Percentiles rank a stretch among this genome's conserved stretches.
phyloP scores from a whole-genome alignment of 805 yeast species.

The Saccharomycopsis synnaedendra region DNA sequence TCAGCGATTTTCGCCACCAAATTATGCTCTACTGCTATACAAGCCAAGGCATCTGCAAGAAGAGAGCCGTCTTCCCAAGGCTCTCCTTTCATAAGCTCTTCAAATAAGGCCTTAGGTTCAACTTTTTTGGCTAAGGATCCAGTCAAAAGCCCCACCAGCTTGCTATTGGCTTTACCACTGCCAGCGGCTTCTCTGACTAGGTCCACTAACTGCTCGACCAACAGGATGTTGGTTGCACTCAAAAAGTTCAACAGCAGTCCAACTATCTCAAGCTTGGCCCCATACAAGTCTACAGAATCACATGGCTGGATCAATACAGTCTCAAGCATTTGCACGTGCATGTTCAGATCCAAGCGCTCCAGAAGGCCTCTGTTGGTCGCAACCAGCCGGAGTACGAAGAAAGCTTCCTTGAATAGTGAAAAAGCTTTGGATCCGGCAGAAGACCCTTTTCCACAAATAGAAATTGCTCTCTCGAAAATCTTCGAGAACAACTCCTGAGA shows the following conservation, averaged over 20 bases:
- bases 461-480: neutral
- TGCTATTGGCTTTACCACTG: neutral
- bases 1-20: constrained; percentile 4
- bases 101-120: constrained; percentile 8
- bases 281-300: neutral
- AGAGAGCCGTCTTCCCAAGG: neutral
- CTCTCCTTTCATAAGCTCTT: constrained; percentile 6
- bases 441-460: neutral
- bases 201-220: constrained; percentile 13
- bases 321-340: neutral
- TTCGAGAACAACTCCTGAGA: constrained; percentile 6
- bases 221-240: constrained; percentile 7
- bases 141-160: constrained; percentile 1
- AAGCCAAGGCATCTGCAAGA: constrained; percentile 8
- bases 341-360: neutral
- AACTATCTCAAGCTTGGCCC: constrained; percentile 8
- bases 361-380: neutral
- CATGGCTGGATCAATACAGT: neutral
- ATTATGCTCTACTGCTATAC: constrained; percentile 8
- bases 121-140: constrained; percentile 9
- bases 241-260: constrained; percentile 3
- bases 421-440: neutral
- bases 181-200: constrained; percentile 3
- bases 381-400: too few relatives aligned
- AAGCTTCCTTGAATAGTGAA: neutral